These are phyloP conservation scores for Salvia splendens DNA, from an alignment of 257 asterid species.

Conservation along the genomic window DNA sequence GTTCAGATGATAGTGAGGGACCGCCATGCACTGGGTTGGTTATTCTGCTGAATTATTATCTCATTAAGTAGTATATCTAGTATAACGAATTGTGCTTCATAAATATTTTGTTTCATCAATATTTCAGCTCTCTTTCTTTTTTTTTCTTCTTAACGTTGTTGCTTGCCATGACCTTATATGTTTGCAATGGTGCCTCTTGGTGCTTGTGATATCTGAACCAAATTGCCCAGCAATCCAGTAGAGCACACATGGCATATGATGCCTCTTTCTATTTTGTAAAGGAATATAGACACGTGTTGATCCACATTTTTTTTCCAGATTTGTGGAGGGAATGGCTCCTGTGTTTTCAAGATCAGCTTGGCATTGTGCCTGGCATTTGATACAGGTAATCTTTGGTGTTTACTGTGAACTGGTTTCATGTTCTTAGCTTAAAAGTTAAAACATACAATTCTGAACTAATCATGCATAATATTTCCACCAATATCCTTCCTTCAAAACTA, in stretches of 20 bases:
- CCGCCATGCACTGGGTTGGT: conserved; percentile 97
- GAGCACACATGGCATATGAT: not conserved
- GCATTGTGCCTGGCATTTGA: conserved; percentile 98
- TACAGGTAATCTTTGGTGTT: conserved; percentile 59
- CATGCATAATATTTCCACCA: not conserved
- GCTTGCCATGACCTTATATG: conserved; percentile 2
- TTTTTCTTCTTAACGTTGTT: conserved; percentile 1
- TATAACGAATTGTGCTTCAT: not conserved
- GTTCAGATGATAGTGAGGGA: conserved; percentile 80
- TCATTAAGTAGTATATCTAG: not conserved
- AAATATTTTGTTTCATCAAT: not conserved
- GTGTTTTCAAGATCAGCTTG: conserved; percentile 96
- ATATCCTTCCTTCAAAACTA: not conserved
- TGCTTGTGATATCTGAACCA: not conserved
- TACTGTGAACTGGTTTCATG: not conserved
- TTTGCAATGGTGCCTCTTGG: not conserved
- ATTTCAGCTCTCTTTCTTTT: conserved; percentile 4
- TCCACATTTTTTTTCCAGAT: conserved; percentile 48
- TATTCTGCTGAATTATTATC: not conserved
- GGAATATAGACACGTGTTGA: conserved; percentile 15
- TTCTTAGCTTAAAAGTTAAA: not conserved
- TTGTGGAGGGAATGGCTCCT: conserved; percentile 99
- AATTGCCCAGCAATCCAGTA: not conserved
- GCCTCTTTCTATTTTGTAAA: not conserved
- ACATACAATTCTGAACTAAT: not conserved